These are phyloP conservation scores for Leonotis leonurus DNA, from an alignment of 257 asterid species.

Conservation along the genomic window DNA sequence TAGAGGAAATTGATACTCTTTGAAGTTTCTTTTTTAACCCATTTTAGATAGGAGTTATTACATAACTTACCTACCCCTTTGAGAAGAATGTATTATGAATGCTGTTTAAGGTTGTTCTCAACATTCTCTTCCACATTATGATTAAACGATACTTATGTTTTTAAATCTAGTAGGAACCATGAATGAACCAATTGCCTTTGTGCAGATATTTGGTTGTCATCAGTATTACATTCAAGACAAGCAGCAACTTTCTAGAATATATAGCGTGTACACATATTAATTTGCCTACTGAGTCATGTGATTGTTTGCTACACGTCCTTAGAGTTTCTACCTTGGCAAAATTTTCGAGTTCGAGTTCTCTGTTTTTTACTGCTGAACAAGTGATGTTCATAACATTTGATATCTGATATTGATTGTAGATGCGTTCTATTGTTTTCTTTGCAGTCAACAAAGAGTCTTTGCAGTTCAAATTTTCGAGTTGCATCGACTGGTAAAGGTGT, in stretches of 20 bases:
- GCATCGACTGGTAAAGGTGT: slow-evolving; percentile 83
- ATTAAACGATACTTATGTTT: background rate
- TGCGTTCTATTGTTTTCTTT: background rate
- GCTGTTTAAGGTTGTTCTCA: no score
- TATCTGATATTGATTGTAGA: background rate
- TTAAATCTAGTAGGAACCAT: background rate
- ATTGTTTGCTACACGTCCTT: no score
- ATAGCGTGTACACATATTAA: no score
- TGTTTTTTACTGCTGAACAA: no score
- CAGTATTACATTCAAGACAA: no score
- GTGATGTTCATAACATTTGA: background rate
- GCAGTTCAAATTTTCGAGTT: slow-evolving; percentile 88
- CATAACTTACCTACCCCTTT: background rate
- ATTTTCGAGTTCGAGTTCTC: no score
- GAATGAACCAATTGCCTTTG: background rate
- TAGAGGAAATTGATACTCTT: background rate
- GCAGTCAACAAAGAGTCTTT: slow-evolving; percentile 83
- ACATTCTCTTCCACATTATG: background rate
- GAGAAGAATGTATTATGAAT: background rate
- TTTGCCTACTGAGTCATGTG: no score
- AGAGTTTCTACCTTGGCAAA: no score
- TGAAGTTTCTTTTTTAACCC: background rate
- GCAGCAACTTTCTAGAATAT: background rate
- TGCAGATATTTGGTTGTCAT: background rate
- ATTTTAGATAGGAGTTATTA: background rate